These are phyloP conservation scores for Pseudonitzschia multistriata DNA, from an alignment of 108 stramenopile species.

Conservation along the genomic window DNA sequence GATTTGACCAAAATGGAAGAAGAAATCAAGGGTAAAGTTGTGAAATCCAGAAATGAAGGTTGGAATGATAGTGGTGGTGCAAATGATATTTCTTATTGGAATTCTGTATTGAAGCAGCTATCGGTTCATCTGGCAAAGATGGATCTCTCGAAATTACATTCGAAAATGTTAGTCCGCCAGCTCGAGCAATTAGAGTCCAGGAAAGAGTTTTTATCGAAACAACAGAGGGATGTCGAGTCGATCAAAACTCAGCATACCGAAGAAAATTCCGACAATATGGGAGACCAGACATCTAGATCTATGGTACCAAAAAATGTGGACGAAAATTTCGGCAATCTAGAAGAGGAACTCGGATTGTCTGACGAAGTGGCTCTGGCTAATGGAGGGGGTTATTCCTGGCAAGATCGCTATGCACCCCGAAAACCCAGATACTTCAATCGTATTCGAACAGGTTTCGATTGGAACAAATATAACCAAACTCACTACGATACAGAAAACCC, in stretches of 20 bases:
- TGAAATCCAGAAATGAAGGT: conserved; percentile 29
- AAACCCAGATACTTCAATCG: conserved; percentile 99
- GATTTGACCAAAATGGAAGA: conserved; percentile 81
- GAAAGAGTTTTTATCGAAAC: conserved; percentile 61
- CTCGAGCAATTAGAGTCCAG: conserved; percentile 83
- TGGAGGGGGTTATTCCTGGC: conserved; percentile 67
- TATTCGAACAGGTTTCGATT: conserved; percentile 97
- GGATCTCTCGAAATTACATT: conserved; percentile 82
- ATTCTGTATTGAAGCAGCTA: conserved; percentile 75
- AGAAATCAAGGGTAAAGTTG: conserved; percentile 73
- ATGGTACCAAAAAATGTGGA: conserved; percentile 62
- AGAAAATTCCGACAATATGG: conserved; percentile 19
- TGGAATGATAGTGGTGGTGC: conserved; percentile 27
- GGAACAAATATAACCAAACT: conserved; percentile 99
- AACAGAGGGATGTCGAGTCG: background rate
- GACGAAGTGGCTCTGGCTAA: conserved; percentile 61
- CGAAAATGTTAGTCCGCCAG: conserved; percentile 90
- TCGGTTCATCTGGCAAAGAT: conserved; percentile 81
- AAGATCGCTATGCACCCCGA: conserved; percentile 93
- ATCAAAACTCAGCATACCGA: conserved; percentile 27
- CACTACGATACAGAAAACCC: conserved; percentile 99
- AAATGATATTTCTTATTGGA: conserved; percentile 87
- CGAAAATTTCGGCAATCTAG: conserved; percentile 79
- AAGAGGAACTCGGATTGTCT: conserved; percentile 82
- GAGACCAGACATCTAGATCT: conserved; percentile 15